Evolutionary conservation across 306 rosid species (phyloP), one percentile per base, ranked within the genome.

Genomic region (Canavalia gladiata): DNA sequence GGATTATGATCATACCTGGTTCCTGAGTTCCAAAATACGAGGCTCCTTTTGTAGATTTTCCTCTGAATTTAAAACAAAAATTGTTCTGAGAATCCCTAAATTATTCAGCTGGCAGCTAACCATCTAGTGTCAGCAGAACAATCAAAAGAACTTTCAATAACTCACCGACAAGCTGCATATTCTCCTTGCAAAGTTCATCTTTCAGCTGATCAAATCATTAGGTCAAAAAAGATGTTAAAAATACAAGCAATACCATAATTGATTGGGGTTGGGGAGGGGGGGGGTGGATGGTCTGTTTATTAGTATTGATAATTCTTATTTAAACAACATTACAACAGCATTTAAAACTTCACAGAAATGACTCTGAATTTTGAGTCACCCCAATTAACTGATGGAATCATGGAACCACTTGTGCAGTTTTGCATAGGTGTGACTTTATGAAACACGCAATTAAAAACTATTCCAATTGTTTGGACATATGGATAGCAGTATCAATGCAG

Each of bases 191-290:
- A 45, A 68, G 39, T 43, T 43, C 73, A 45, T 25, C 82, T 3
- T 58, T 84, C 68, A 84, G 58, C 84, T 84, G 81, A 78, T 66
- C 65, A 73, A 29, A 57, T 47, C 39, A 41, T 62, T 51, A n/a
- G 73, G 73, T 68, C 8, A 43, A 12, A 54, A 63, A 39, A 10
- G 8, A 0, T 34, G 57, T 65, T 65, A 47, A 37, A 18, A 65
- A 69, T 31, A 46, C 63, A 54, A 51, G 79, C 63, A 55, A 68
- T 18, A 18, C 25, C 25, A 18, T 18, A 18, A 18, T 18, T 18
- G 25, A 18, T 18, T 18, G 25, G 25, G 25, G 25, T 18, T 18
- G 1, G 49, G 3, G 30, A 31, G 2, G 10, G 9, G 2, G 25
- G 10, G 51, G 54, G 34, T 5, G 68, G 68, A 0, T 0, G 28